A percentile compares a stretch with the other conserved stretches of the same genome.
These are phyloP conservation scores for Phytopythium helicoides DNA, from an alignment of 352 stramenopile species.

Conservation along the genomic window DNA sequence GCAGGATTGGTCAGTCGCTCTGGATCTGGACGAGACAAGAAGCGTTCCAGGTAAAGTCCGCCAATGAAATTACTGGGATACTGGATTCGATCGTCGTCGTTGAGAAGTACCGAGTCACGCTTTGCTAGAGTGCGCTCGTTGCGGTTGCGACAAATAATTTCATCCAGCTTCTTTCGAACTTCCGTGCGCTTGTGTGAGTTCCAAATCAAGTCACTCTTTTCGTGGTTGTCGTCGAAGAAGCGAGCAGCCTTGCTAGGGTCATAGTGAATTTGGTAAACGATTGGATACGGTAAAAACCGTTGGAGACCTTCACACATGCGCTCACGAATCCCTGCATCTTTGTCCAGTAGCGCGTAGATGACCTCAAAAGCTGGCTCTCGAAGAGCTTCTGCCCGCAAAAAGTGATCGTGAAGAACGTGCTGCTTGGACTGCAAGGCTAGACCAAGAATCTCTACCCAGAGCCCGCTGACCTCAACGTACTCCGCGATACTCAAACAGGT, in stretches of 20 bases:
- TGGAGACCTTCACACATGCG: constrained; percentile 73
- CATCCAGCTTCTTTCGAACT: constrained; percentile 72
- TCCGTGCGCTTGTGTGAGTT: constrained; percentile 74
- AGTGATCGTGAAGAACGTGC: constrained; percentile 81
- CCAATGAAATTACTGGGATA: constrained; percentile 68
- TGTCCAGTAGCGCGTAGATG: constrained; percentile 70
- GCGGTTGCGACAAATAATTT: constrained; percentile 78
- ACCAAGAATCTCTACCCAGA: constrained; percentile 80
- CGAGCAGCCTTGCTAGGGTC: constrained; percentile 64
- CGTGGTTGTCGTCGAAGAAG: constrained; percentile 84
- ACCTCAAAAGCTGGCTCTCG: constrained; percentile 81
- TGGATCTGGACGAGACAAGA: constrained; percentile 65
- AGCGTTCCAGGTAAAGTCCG: constrained; percentile 72
- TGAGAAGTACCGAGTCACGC: constrained; percentile 70
- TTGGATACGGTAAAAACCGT: constrained; percentile 73
- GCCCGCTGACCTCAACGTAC: constrained; percentile 67
- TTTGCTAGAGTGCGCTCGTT: constrained; percentile 70
- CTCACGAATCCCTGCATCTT: constrained; percentile 63
- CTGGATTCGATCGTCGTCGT: constrained; percentile 61
- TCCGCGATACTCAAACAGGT: constrained; percentile 70
- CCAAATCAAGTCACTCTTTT: constrained; percentile 84
- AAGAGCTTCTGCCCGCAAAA: constrained; percentile 68
- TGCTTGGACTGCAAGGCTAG: constrained; percentile 78
- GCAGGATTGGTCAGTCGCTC: constrained; percentile 72
- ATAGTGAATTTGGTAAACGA: constrained; percentile 83